A percentile compares a stretch with the other conserved stretches of the same genome.
Conservation (phyloP, 2,329 filamentous ascomycete genomes). For the Epichloe brachyelytri region DNA sequence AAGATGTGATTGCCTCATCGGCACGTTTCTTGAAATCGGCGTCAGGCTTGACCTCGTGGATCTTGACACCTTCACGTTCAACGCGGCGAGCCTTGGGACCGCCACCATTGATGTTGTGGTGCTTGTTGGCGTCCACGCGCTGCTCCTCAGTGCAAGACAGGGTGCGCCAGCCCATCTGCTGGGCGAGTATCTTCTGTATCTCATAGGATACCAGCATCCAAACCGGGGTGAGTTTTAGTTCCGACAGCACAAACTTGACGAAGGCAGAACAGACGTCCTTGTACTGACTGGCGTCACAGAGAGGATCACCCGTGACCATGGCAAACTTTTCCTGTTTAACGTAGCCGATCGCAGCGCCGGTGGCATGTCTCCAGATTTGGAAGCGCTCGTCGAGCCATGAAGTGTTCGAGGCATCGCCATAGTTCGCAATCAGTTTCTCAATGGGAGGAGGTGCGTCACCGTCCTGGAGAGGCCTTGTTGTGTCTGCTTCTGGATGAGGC, state of each 20-base stretch:
- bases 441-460: constrained; percentile 57
- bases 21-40: constrained; percentile 56
- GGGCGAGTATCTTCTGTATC: constrained; percentile 67
- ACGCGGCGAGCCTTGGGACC: constrained; percentile 68
- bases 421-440: constrained; percentile 86
- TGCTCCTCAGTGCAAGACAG: constrained; percentile 83
- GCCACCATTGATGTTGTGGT: constrained; percentile 42
- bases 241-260: constrained; percentile 60
- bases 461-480: constrained; percentile 34
- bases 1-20: constrained; percentile 62
- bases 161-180: constrained; percentile 74
- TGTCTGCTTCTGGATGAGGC: constrained; percentile 81
- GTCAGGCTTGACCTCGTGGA: constrained; percentile 58
- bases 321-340: constrained; percentile 64
- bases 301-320: constrained; percentile 76
- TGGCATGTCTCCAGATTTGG: constrained; percentile 74
- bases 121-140: constrained; percentile 65
- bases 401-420: constrained; percentile 86
- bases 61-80: constrained; percentile 72
- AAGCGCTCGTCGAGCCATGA: constrained; percentile 88
- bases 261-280: constrained; percentile 60
- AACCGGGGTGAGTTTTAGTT: constrained; percentile 59
- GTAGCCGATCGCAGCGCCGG: constrained; percentile 76
- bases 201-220: constrained; percentile 81
- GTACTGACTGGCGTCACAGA: constrained; percentile 72